phyloP scores from a whole-genome alignment of 2,329 filamentous ascomycete genomes.

The Alternaria triticina region DNA sequence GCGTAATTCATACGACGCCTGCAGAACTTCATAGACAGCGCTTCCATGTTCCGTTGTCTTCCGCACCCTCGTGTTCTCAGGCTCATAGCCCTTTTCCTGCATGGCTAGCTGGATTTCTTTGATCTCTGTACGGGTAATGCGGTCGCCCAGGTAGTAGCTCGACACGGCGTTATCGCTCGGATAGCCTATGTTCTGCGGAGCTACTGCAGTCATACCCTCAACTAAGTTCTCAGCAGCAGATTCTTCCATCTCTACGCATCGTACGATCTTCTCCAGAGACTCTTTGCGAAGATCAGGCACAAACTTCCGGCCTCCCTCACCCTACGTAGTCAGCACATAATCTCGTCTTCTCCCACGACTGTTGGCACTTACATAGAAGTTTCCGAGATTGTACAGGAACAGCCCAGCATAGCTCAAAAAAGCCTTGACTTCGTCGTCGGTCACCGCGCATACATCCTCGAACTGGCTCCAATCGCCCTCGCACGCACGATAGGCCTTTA shows the following conservation, averaged over 20 bases:
- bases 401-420: neutral
- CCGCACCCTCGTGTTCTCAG: neutral
- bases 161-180: neutral
- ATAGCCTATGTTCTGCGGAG: neutral
- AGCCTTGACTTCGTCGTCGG: neutral
- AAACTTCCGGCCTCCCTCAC: neutral
- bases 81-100: neutral
- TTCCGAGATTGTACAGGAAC: neutral
- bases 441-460: neutral
- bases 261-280: neutral
- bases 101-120: fast-evolving
- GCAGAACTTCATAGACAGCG: no score
- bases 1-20: no score
- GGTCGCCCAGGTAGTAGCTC: neutral
- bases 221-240: neutral
- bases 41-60: no score
- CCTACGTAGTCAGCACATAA: neutral
- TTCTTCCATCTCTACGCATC: neutral
- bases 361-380: neutral
- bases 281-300: neutral
- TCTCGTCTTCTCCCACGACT: neutral
- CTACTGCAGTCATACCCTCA: neutral
- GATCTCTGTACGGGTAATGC: neutral
- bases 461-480: neutral
- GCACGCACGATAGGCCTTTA: neutral